Base-by-base conservation (phyloP, 805 yeast species). In the Metschnikowia proteae region DNA sequence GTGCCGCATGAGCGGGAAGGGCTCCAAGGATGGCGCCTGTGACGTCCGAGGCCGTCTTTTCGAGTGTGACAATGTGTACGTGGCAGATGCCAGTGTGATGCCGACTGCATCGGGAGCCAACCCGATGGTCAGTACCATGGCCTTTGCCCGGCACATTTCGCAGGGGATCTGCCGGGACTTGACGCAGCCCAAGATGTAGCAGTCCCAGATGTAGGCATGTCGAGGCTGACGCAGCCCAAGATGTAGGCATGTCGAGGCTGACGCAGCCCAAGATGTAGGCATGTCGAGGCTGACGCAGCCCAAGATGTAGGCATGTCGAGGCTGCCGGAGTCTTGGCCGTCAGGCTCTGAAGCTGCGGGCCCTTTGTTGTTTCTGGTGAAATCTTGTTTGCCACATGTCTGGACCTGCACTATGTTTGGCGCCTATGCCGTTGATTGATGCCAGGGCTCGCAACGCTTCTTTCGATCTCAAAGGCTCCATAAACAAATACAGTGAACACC, bases 51-150 rank as follows among this genome's bases (percentile, higher is more conserved):
- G 82, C 13, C 71, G 68, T 38, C 66, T 78, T 11, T 76, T 65
- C 57, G 83, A 78, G 53, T 70, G 78, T 55, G 60, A 64, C 36
- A 75, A 78, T 54, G 70, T 78, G 29, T 75, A 67, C 51, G 74
- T 78, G 13, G 77, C 79, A 3, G 83, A 78, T 55, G 70, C 79
- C 4, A 72, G 78, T 51, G 73, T 69, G 6, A 62, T 78, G 65
- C 82, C 82, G 5, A 63, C 77, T 1, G 82, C 82, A 0, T 70
- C 77, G 30, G 83, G 83, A 3, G 79, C 71, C 35, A 78, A 78
- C 55, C 82, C 83, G 6, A 78, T 78, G 83, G 62, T 78, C 29
- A 43, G 77, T 1, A 67, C 74, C 32, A 70, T 78, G 78, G 65
- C 82, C 2, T 57, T 74, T 22, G 73, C 81, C 6, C 65, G 76